phyloP scores from a whole-genome alignment of 1,139 yeast species.

The Candida neerlandica region DNA sequence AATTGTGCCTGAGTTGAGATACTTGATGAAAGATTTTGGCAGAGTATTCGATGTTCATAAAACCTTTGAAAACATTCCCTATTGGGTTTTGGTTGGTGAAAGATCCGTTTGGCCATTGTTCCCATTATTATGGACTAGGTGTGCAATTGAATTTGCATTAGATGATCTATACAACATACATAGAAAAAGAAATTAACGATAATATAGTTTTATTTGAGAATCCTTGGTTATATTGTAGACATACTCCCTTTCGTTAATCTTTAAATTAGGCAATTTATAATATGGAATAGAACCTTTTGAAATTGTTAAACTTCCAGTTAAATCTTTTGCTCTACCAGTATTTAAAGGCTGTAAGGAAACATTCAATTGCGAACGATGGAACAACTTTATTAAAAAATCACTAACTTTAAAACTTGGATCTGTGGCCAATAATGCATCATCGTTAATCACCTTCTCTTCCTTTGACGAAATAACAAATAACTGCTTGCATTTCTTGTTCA shows the following conservation, averaged over 20 bases:
- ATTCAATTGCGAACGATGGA: constrained; percentile 53
- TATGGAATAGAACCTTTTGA: constrained; percentile 52
- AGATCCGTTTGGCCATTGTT: constrained; percentile 91
- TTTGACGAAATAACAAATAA: constrained; percentile 38
- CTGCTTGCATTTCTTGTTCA: constrained; percentile 39
- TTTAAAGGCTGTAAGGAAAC: constrained; percentile 63
- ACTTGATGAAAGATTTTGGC: constrained; percentile 67
- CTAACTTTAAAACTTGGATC: constrained; percentile 38
- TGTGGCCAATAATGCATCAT: constrained; percentile 30
- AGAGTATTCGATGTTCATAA: constrained; percentile 76
- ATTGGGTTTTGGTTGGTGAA: constrained; percentile 92
- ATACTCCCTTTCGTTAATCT: constrained; percentile 62
- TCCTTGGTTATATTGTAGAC: constrained; percentile 65
- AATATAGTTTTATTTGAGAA: constrained; percentile 45
- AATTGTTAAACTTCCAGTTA: constrained; percentile 70
- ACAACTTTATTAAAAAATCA: constrained; percentile 49
- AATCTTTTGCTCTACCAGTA: constrained; percentile 83
- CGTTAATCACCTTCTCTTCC: background rate
- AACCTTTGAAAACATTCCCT: constrained; percentile 71
- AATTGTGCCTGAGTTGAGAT: constrained; percentile 83
- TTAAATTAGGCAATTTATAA: constrained; percentile 18
- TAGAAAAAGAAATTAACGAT: constrained; percentile 42
- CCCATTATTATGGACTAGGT: constrained; percentile 83
- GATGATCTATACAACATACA: constrained; percentile 70
- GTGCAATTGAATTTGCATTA: constrained; percentile 86